Evolutionary conservation across 192 early-diverging fungal genomes (phyloP).

Genomic region (Entomortierella chlamydospora): DNA sequence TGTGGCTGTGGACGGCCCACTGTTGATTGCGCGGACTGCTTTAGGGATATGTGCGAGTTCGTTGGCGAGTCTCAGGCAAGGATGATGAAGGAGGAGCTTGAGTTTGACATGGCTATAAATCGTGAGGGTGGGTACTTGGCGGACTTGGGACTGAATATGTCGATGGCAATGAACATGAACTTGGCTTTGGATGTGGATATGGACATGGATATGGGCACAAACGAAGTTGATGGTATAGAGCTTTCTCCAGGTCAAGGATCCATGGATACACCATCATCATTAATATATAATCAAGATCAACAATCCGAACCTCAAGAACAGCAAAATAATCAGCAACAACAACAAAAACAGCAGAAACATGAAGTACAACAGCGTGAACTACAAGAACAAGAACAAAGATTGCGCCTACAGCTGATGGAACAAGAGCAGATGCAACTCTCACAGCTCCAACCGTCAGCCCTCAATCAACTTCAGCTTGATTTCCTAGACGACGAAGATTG

Average conservation of each 20-base stretch:
- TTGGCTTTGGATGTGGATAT: conserved; percentile 4
- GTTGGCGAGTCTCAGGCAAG: conserved; percentile 47
- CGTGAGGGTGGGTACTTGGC: conserved; percentile 20
- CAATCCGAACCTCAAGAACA: neutral
- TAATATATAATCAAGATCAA: neutral
- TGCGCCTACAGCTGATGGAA: conserved; percentile 35
- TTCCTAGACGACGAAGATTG: conserved; percentile 50
- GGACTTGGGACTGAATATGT: conserved; percentile 29
- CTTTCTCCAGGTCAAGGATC: neutral
- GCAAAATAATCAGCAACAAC: conserved; percentile 5
- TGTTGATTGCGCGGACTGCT: conserved; percentile 48
- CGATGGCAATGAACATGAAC: conserved; percentile 30
- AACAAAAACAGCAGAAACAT: conserved; percentile 6
- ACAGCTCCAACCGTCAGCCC: conserved; percentile 18
- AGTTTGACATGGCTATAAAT: conserved; percentile 37
- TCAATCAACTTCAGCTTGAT: conserved; percentile 42
- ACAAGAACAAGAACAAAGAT: conserved; percentile 21
- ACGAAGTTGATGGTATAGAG: neutral
- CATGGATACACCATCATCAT: neutral
- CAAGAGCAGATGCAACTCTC: conserved; percentile 47
- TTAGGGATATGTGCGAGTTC: conserved; percentile 47
- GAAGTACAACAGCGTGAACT: neutral
- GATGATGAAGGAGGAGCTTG: conserved; percentile 44
- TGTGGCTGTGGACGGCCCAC: conserved; percentile 51
- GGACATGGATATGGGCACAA: neutral